phyloP scores from a whole-genome alignment of 73 alveolate genomes.

The Tetrahymena thermophila region DNA sequence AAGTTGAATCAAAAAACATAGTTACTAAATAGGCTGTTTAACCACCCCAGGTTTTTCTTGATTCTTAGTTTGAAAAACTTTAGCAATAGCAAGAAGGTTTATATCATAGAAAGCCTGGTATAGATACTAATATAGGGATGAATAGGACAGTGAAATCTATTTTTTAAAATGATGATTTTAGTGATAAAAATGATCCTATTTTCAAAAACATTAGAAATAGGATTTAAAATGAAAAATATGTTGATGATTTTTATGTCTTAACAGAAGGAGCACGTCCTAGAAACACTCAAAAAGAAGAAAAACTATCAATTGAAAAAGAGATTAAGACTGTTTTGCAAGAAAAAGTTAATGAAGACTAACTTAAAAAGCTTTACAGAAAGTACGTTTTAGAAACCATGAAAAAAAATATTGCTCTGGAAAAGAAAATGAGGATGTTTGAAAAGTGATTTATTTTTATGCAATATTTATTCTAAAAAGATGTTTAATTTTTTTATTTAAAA shows the following conservation, averaged over 20 bases:
- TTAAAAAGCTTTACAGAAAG: not conserved
- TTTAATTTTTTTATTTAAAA: no score
- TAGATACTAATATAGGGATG: not conserved
- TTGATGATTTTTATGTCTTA: not conserved
- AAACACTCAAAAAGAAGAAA: not conserved
- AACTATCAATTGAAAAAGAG: not conserved
- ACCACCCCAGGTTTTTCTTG: not conserved
- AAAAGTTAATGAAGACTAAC: not conserved
- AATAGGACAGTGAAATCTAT: not conserved
- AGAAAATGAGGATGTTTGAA: not conserved
- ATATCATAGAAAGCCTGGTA: not conserved
- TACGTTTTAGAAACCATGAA: not conserved
- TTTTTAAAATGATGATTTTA: not conserved
- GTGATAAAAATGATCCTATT: not conserved
- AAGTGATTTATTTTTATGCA: not conserved
- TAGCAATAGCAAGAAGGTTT: not conserved
- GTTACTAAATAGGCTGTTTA: not conserved
- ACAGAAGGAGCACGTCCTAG: not conserved
- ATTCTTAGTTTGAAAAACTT: not conserved
- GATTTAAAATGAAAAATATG: not conserved
- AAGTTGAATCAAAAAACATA: not conserved
- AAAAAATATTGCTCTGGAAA: not conserved
- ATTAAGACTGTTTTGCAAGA: not conserved
- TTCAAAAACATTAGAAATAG: not conserved
- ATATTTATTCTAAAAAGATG: not conserved